Percentiles rank a stretch among this genome's conserved stretches.
phyloP scores from a whole-genome alignment of 495 filamentous ascomycete genomes.

The Penicillium macrosclerotiorum region DNA sequence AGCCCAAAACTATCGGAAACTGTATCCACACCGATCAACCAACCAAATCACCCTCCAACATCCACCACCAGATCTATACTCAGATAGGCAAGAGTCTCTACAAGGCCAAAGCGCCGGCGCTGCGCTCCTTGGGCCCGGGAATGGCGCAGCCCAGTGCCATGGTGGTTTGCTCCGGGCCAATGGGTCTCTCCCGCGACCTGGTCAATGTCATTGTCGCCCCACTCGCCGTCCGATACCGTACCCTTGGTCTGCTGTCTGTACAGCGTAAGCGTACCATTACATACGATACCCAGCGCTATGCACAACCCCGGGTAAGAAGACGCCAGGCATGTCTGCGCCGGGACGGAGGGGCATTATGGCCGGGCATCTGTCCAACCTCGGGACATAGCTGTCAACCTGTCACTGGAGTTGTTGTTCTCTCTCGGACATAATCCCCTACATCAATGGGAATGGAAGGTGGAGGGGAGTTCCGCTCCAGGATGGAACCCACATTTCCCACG shows the following conservation, averaged over 20 bases:
- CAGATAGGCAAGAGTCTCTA: slow-evolving; percentile 6
- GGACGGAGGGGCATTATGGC: too few species aligned
- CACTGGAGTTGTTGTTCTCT: too few species aligned
- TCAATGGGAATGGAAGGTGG: background rate
- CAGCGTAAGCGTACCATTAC: background rate
- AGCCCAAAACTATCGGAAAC: too few species aligned
- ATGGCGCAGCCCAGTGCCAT: background rate
- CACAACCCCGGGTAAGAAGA: too few species aligned
- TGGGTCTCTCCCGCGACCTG: background rate
- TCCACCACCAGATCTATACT: slow-evolving; percentile 5
- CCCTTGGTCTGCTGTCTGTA: background rate
- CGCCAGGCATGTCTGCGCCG: too few species aligned
- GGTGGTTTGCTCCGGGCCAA: slow-evolving; percentile 3
- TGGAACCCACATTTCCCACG: slow-evolving; percentile 22
- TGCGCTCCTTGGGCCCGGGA: background rate
- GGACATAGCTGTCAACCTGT: too few species aligned
- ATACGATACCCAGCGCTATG: too few species aligned
- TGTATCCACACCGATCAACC: background rate
- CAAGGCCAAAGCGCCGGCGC: slow-evolving; percentile 8
- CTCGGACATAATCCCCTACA: too few species aligned
- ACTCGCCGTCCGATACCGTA: background rate
- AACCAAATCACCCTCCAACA: background rate
- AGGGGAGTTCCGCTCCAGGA: background rate
- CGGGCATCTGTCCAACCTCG: too few species aligned
- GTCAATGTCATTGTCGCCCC: slow-evolving; percentile 2